Evolutionary conservation across 1,284 basidiomycete species (phyloP).

Genomic region (Malassezia sympodialis): DNA sequence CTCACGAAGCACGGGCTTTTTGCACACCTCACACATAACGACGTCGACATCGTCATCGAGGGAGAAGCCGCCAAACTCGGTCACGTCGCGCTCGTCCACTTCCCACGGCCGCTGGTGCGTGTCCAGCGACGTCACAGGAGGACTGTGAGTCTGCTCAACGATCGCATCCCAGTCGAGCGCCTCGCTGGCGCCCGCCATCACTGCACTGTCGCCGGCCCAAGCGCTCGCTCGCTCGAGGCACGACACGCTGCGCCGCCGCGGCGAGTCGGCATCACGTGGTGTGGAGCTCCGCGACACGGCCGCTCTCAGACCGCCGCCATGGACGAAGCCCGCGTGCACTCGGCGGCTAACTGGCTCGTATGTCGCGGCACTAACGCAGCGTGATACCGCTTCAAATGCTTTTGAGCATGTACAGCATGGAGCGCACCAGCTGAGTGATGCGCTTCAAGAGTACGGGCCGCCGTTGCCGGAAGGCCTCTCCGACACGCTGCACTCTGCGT

Average conservation of each 20-base stretch:
- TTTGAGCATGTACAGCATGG: neutral
- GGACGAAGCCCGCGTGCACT: slow-evolving; percentile 1
- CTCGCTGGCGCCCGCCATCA: neutral
- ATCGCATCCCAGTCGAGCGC: slow-evolving; percentile 13
- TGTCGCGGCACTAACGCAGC: neutral
- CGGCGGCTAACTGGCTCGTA: neutral
- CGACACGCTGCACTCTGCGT: neutral
- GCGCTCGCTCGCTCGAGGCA: neutral
- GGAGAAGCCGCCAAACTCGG: slow-evolving; percentile 38
- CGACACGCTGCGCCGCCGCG: neutral
- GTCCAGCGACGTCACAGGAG: slow-evolving; percentile 15
- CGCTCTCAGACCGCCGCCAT: neutral
- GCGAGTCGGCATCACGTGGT: neutral
- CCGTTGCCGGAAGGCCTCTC: neutral
- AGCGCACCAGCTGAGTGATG: neutral
- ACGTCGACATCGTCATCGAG: slow-evolving; percentile 38
- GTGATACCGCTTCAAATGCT: neutral
- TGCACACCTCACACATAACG: slow-evolving; percentile 32
- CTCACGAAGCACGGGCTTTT: slow-evolving; percentile 29
- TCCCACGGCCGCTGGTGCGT: slow-evolving; percentile 23
- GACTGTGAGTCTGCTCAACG: slow-evolving; percentile 7
- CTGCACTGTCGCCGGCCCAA: neutral
- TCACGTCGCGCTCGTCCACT: slow-evolving; percentile 37
- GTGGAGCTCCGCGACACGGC: neutral
- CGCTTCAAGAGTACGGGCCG: slow-evolving; percentile 12